These are phyloP conservation scores for Boletus semigastroideus DNA, from an alignment of 1,284 basidiomycete species.

Conservation along the genomic window DNA sequence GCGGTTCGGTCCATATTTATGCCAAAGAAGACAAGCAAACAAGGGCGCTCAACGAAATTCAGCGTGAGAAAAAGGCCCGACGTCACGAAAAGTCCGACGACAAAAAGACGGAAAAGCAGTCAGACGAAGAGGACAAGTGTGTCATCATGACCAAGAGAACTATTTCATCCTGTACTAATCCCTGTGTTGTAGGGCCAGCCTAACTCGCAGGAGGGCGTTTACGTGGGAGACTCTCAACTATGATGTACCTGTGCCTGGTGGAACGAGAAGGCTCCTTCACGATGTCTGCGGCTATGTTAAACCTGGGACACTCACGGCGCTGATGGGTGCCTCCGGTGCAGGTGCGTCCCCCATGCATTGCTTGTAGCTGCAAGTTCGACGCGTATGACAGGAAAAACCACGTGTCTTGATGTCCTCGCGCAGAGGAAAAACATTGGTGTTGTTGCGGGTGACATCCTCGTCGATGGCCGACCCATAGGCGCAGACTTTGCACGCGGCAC, in stretches of 20 bases:
- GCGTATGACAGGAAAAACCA: slow-evolving; percentile 55
- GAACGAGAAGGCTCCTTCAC: slow-evolving; percentile 71
- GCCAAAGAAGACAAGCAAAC: slow-evolving; percentile 78
- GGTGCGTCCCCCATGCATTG: slow-evolving; percentile 24
- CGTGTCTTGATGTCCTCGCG: slow-evolving; percentile 85
- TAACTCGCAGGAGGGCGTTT: slow-evolving; percentile 50
- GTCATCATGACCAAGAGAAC: neutral
- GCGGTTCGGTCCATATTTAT: slow-evolving; percentile 58
- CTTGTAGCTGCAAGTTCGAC: slow-evolving; percentile 20
- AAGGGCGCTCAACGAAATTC: slow-evolving; percentile 61
- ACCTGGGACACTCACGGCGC: slow-evolving; percentile 78
- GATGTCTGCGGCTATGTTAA: slow-evolving; percentile 89
- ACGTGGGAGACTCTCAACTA: slow-evolving; percentile 76
- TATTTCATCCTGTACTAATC: slow-evolving; percentile 1
- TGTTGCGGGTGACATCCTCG: slow-evolving; percentile 76
- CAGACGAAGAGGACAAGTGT: slow-evolving; percentile 23
- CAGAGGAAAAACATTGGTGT: slow-evolving; percentile 88
- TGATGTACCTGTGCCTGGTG: slow-evolving; percentile 70
- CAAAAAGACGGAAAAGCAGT: slow-evolving; percentile 21
- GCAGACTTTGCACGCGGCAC: slow-evolving; percentile 76
- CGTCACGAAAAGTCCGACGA: slow-evolving; percentile 32
- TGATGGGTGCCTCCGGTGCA: slow-evolving; percentile 82
- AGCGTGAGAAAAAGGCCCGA: slow-evolving; percentile 52
- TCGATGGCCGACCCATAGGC: slow-evolving; percentile 75
- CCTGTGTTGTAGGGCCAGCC: neutral